Evolutionary conservation across 768 basidiomycete species (phyloP), one percentile per base, ranked within the genome.

Genomic region (Heimioporus sp.): DNA sequence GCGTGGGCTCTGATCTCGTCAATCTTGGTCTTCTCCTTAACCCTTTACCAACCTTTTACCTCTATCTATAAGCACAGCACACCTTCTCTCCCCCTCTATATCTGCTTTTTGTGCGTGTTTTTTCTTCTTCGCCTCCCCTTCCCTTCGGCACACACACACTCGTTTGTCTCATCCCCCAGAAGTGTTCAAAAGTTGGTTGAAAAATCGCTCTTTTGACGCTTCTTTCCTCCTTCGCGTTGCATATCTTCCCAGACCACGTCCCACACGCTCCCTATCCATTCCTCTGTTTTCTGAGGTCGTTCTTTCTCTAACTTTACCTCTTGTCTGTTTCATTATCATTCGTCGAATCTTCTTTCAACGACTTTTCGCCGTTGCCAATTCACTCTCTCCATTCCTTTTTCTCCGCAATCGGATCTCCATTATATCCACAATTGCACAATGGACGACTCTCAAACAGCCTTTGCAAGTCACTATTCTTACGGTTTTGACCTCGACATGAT

Each of bases 401-500:
- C 47, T 21, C 24, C 46, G 52, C 55, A 56, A 61, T 53, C 58
- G 61, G 57, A 58, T 59, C 57, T 37, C 43, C 43, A 41, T 58
- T 63, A 28, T 65, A 48, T 53, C 59, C 56, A 43, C 59, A 58
- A 47, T 17, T 54, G 67, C 59, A 54, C 72, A 59, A 85, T 89
- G 88, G 86, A 87, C 76, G 86, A 90, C 78, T 63, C 80, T 49
- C 86, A 88, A 72, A 75, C 86, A 68, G 78, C 78, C 45, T 88
- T 87, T 68, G 80, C 82, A 55, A 70, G 74, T 43, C 86, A 84
- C 63, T 90, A 90, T 69, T 78, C 80, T 56, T 90, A 87, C 80
- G 74, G 71, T 52, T 87, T 91, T 74, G 89, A 91, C 66, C 76
- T 91, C 80, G 89, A 92, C 72, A 91, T 92, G 89, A 91, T 90